Conservation (phyloP, 805 yeast species). For the Torulaspora indica region DNA sequence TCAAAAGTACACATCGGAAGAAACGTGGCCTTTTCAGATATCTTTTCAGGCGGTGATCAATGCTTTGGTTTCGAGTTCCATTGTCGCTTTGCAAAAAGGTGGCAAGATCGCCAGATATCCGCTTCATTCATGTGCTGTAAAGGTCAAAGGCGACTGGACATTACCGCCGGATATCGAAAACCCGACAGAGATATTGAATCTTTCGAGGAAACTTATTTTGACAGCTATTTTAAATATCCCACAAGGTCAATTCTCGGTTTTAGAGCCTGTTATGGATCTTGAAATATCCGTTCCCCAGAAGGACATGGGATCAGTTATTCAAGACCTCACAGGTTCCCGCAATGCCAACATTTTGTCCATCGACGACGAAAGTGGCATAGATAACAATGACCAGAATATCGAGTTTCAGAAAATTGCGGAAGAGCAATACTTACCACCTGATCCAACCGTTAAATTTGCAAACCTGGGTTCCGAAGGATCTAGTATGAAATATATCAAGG, state of each 20-base stretch:
- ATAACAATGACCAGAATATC: conserved; percentile 34
- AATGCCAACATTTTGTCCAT: conserved; percentile 69
- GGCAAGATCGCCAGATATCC: conserved; percentile 49
- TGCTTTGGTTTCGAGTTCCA: conserved; percentile 52
- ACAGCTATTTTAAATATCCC: conserved; percentile 34
- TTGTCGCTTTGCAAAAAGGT: conserved; percentile 61
- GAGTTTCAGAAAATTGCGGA: conserved; percentile 58
- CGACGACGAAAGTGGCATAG: conserved; percentile 49
- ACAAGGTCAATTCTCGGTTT: conserved; percentile 43
- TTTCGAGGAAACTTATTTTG: conserved; percentile 44
- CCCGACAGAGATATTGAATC: conserved; percentile 40
- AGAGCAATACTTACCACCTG: conserved; percentile 67
- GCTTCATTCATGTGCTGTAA: conserved; percentile 55
- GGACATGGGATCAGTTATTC: conserved; percentile 76
- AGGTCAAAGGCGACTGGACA: conserved; percentile 45
- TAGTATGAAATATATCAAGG: conserved; percentile 52
- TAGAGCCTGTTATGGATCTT: conserved; percentile 88
- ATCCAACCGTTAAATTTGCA: conserved; percentile 44
- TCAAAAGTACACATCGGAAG: conserved; percentile 23
- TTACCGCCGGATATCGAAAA: conserved; percentile 48
- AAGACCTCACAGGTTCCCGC: conserved; percentile 75
- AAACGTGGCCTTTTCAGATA: conserved; percentile 48
- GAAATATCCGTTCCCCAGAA: conserved; percentile 61
- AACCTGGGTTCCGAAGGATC: conserved; percentile 15
- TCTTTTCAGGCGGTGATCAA: conserved; percentile 49